phyloP scores from a whole-genome alignment of 352 stramenopile species.

The Globisporangium lucens region DNA sequence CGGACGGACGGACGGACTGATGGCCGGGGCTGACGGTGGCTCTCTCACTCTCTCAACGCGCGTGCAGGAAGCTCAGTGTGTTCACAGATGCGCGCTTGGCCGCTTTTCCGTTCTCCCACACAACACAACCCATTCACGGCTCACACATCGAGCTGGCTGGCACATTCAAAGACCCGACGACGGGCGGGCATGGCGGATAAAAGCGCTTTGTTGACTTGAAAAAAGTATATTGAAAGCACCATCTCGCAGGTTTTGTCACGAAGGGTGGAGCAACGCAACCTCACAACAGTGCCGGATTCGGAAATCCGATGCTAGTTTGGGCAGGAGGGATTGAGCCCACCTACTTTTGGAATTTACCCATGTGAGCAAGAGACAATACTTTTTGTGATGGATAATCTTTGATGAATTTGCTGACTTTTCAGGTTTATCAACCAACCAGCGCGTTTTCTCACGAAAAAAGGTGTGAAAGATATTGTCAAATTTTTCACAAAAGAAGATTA shows the following conservation, averaged over 20 bases:
- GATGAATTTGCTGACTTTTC: too few relatives aligned
- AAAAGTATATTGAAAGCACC: neutral
- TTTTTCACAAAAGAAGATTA: too few relatives aligned
- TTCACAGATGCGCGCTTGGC: conserved; percentile 1
- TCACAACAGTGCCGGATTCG: neutral
- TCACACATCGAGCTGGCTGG: neutral
- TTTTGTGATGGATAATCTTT: too few relatives aligned
- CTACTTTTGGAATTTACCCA: neutral
- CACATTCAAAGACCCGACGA: neutral
- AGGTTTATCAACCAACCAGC: too few relatives aligned
- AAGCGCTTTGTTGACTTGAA: neutral
- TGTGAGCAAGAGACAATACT: neutral
- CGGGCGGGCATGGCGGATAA: neutral
- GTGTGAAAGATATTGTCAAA: too few relatives aligned
- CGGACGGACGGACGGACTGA: neutral
- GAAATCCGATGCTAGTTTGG: neutral
- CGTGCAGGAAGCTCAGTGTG: neutral
- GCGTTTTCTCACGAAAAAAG: too few relatives aligned
- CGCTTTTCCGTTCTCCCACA: neutral
- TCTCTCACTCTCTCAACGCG: neutral
- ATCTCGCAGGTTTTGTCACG: neutral
- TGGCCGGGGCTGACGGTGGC: neutral
- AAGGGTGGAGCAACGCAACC: neutral
- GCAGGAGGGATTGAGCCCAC: neutral
- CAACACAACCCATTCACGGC: neutral